Base-by-base conservation (phyloP, 495 filamentous ascomycete species). In the Chaetomium cochliodes region DNA sequence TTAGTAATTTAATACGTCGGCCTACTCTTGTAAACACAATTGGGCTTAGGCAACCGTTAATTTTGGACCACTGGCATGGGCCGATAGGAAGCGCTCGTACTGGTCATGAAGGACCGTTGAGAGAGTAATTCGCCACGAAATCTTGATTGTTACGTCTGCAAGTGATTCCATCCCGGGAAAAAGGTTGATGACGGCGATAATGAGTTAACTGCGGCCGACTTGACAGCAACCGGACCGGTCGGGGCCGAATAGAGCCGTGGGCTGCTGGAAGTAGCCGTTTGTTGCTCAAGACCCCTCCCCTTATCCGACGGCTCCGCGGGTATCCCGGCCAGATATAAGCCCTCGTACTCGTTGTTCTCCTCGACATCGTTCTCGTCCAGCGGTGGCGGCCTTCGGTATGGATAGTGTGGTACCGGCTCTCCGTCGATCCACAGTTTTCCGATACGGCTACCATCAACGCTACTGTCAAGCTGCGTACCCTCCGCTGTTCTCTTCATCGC, bases 371-470 rank as follows among this genome's bases (percentile, higher is more conserved):
- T 51, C 58, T 65, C 66, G 28, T 67, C 60, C 66, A 62, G 42
- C 42, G 63, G 65, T 47, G 70, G 69, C 39, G 63, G 58, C 39
- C 63, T 47, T n/a, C 66, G 41, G 30, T 62, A 64, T 15, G 33
- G 50, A 52, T 70, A 72, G 18, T 60, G 49, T 44, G 70, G 70
- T 23, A 56, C 65, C 42, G 44, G 51, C 42, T 60, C 66, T 2
- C 72, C 72, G 18, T 69, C 62, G 30, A 46, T 63, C 70, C 70
- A 70, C 42, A 67, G 28, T 42, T 52, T 55, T 23, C 28, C 25
- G 58, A 25, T 23, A 20, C 50, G 4, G 30, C 41, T n/a, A 13
- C 25, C 50, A 41, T 37, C 11, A 51, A 18, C 46, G 22, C 51
- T 50, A 33, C 28, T 53, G 13, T 30, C 51, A 2, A 53, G 16